Conservation (phyloP, 768 basidiomycete species). For the Rhodotorula toruloides region DNA sequence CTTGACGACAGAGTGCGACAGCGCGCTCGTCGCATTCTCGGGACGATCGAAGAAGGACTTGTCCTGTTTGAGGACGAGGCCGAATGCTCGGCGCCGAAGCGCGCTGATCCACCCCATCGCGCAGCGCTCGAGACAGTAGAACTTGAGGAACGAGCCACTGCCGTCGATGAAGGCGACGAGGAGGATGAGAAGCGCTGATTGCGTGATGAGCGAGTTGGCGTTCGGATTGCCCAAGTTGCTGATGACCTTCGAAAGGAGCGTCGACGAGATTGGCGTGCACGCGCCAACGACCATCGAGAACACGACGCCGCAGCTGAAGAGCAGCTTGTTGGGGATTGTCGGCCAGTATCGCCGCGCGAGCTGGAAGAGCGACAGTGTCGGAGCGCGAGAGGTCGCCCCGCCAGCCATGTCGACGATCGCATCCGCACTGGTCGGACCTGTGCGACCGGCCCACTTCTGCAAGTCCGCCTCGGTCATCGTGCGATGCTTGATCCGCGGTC, state of each 20-base stretch:
- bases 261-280: constrained; percentile 88
- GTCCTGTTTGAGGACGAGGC: constrained; percentile 67
- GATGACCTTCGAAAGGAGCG: constrained; percentile 73
- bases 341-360: constrained; percentile 26
- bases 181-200: constrained; percentile 50
- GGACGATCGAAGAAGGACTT: constrained; percentile 77
- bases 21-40: constrained; percentile 56
- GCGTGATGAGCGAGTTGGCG: constrained; percentile 44
- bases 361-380: constrained; percentile 2
- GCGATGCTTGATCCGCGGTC: constrained; percentile 24
- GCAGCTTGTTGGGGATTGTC: constrained; percentile 58
- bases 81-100: constrained; percentile 59
- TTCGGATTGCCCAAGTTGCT: constrained; percentile 47
- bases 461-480: constrained; percentile 5
- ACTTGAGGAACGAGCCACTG: constrained; percentile 66
- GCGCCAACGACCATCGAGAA: constrained; percentile 69
- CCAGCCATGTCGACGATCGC: background rate
- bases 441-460: background rate
- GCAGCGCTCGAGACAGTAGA: constrained; percentile 69
- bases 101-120: constrained; percentile 69
- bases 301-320: constrained; percentile 65
- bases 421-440: no score
- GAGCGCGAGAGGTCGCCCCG: constrained; percentile 31
- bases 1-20: constrained; percentile 75
- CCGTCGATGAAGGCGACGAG: constrained; percentile 71